Base-by-base conservation (phyloP, 441 rosid genomes). In the Aquilaria agallochum region DNA sequence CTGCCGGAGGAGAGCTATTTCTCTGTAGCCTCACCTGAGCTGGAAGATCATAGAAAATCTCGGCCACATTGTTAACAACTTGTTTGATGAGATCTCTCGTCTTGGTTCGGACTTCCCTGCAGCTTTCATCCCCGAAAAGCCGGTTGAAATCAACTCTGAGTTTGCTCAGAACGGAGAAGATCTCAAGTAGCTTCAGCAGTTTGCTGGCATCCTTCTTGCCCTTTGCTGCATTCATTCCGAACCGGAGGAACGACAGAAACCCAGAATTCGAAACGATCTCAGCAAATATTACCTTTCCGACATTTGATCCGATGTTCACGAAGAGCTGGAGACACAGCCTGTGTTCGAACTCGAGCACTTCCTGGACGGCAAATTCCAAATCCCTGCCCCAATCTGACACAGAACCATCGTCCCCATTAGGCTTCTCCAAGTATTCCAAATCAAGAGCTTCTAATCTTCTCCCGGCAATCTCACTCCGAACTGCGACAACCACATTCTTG, bases 41-140 rank as follows among this genome's bases (percentile, higher is more conserved):
- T 33, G 92, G 77, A 31, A 90, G 74, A 72, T 88, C 95, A 83
- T 80, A 82, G 75, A 90, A 93, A 61, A 93, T 81, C 42, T 82
- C 89, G 49, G 79, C 68, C 2, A 76, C 84, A 6, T 91, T 87
- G 7, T 66, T 63, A 30, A 93, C 84, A 3, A 86, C 87, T 34
- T 80, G 65, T 60, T 59, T 77, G 55, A 88, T 73, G 10, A 93
- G 79, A 67, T 83, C 83, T 56, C 90, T 71, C 0, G 95, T 93
- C 66, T 55, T 64, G 34, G 64, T 67, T 58, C 75, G 90, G 76
- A 93, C 80, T 57, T 85, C 84, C n/a, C 40, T 31, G 34, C 88
- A 86, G n/a, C 71, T 70, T 53, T 75, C 68, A 3, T 82, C 83
- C 42, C 68, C 77, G 31, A 93, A 93, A 45, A 88, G 78, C 59